A percentile compares a stretch with the other conserved stretches of the same genome.
These are phyloP conservation scores for Pinus albicaulis DNA, from an alignment of 75 land plant genomes.

Conservation along the genomic window DNA sequence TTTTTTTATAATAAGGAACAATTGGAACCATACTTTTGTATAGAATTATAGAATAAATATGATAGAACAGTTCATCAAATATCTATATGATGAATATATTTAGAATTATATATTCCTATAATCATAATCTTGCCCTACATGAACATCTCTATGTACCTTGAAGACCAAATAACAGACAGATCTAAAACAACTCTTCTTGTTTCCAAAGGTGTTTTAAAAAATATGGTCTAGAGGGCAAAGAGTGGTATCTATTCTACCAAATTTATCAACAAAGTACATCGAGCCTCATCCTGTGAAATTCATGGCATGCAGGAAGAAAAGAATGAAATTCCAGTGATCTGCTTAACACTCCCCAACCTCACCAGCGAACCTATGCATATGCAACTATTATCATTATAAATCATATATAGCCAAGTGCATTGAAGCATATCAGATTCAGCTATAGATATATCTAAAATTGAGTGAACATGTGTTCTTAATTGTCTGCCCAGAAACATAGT, in stretches of 20 bases:
- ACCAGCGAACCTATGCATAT: too few species aligned
- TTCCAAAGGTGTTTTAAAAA: too few species aligned
- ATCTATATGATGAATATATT: not conserved
- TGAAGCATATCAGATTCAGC: not conserved
- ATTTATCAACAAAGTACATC: too few species aligned
- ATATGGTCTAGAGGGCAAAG: too few species aligned
- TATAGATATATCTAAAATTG: not conserved
- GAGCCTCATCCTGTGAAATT: too few species aligned
- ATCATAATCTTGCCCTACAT: too few species aligned
- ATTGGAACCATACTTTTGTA: too few species aligned
- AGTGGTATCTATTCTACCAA: too few species aligned
- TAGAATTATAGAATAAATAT: not conserved
- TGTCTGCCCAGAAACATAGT: not conserved
- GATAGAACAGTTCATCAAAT: not conserved
- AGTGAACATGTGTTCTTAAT: not conserved
- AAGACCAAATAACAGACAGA: not conserved
- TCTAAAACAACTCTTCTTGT: not conserved
- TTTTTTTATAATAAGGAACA: too few species aligned
- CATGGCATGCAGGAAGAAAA: too few species aligned
- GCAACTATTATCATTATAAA: not conserved
- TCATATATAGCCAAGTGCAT: not conserved
- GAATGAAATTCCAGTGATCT: too few species aligned
- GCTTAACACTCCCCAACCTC: too few species aligned
- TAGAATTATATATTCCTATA: not conserved
- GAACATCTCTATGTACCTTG: not conserved